A percentile compares a stretch with the other conserved stretches of the same genome.
phyloP scores from a whole-genome alignment of 345 rosid species.

The Populus tremula region DNA sequence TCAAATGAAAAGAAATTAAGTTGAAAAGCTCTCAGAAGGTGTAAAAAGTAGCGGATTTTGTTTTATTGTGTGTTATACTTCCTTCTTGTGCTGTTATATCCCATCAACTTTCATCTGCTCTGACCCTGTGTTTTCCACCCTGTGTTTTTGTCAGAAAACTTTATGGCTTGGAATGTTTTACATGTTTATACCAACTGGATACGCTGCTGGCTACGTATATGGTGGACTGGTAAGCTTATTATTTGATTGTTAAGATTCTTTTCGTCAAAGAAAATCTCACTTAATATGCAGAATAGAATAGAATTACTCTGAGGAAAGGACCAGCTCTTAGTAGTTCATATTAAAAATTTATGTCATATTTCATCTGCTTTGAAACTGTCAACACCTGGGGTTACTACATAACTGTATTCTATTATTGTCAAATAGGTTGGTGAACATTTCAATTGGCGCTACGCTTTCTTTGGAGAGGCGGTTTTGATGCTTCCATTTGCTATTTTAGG shows the following conservation, averaged over 20 bases:
- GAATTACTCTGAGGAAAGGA: background rate
- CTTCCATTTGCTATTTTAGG: conserved; percentile 79
- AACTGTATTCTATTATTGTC: conserved; percentile 15
- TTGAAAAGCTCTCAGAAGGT: background rate
- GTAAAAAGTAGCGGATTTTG: background rate
- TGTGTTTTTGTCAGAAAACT: conserved; percentile 61
- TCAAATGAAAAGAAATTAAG: no score
- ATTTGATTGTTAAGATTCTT: background rate
- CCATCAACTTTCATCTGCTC: background rate
- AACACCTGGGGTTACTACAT: background rate
- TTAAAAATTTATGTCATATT: background rate
- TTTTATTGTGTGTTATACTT: background rate
- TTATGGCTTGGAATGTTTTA: conserved; percentile 88
- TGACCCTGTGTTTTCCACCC: conserved; percentile 5
- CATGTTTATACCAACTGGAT: conserved; percentile 95
- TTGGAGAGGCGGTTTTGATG: conserved; percentile 90
- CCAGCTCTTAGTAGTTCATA: background rate
- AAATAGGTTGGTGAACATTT: conserved; percentile 63
- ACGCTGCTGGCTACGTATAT: conserved; percentile 83
- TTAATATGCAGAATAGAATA: background rate
- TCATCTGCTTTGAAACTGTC: conserved; percentile 1
- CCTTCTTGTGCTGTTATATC: background rate
- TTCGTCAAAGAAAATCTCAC: background rate
- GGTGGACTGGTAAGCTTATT: conserved; percentile 75
- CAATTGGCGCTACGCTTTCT: conserved; percentile 88